These are phyloP conservation scores for Pelagophyceae sp. DNA, from an alignment of 352 stramenopile genomes.

Conservation along the genomic window DNA sequence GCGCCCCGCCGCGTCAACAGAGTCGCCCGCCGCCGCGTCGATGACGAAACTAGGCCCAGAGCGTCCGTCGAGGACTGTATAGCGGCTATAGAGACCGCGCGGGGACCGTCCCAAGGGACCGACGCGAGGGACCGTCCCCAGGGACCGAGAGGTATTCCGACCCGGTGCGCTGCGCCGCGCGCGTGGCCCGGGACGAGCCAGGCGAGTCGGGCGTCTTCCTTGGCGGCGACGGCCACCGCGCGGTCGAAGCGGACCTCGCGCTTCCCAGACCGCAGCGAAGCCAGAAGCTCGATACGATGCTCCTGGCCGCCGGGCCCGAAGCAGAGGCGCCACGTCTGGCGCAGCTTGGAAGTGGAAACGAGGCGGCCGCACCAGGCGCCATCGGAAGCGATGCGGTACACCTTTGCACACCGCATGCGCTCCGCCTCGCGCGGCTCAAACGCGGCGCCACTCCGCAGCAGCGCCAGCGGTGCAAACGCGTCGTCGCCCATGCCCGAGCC, in stretches of 20 bases:
- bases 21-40: not conserved
- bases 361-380: slow-evolving; percentile 4
- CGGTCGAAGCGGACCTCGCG: slow-evolving; percentile 13
- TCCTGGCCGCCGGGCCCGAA: not conserved
- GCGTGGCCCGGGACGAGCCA: not conserved
- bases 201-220: not conserved
- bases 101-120: too few relatives aligned
- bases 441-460: not conserved
- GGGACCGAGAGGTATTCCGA: too few relatives aligned
- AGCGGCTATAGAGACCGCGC: too few relatives aligned
- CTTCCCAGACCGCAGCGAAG: not conserved
- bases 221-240: not conserved
- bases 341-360: not conserved
- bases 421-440: not conserved
- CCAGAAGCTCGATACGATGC: not conserved
- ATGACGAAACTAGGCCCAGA: too few relatives aligned
- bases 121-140: too few relatives aligned
- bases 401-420: not conserved
- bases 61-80: too few relatives aligned
- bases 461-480: too few relatives aligned
- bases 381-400: not conserved
- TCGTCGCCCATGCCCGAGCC: too few relatives aligned
- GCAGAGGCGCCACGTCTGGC: slow-evolving; percentile 3
- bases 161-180: too few relatives aligned
- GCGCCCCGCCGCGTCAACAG: not conserved